phyloP scores from a whole-genome alignment of 208 protist genomes.

The Wallacemonas sp. region DNA sequence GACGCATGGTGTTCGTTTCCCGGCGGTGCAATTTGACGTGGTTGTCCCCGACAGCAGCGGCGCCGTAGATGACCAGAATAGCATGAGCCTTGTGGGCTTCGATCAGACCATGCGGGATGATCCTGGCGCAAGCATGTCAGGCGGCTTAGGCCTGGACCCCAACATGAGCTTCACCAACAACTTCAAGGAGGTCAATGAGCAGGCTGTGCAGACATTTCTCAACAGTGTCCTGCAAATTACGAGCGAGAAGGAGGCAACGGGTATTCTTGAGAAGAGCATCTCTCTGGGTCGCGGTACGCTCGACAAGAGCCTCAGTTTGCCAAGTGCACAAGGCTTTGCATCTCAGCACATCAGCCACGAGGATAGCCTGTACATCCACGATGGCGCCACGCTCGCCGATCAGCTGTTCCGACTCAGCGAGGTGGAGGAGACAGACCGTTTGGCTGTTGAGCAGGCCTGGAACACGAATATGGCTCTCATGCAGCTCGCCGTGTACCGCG shows the following conservation, averaged over 20 bases:
- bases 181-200: slow-evolving; percentile 53
- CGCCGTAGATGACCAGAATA: slow-evolving; percentile 1
- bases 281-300: not conserved
- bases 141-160: slow-evolving; percentile 24
- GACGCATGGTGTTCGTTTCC: slow-evolving; percentile 13
- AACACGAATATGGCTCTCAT: slow-evolving; percentile 57
- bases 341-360: slow-evolving; percentile 24
- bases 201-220: slow-evolving; percentile 51
- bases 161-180: slow-evolving; percentile 81
- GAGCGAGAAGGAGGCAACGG: slow-evolving; percentile 23
- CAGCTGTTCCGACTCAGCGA: slow-evolving; percentile 55
- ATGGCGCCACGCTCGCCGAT: slow-evolving; percentile 33
- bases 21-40: slow-evolving; percentile 55
- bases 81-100: slow-evolving; percentile 31
- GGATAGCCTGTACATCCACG: slow-evolving; percentile 50
- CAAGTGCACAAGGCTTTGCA: not conserved
- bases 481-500: slow-evolving; percentile 45
- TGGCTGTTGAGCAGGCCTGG: slow-evolving; percentile 65
- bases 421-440: slow-evolving; percentile 56
- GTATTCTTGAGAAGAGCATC: slow-evolving; percentile 57
- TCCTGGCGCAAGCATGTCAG: slow-evolving; percentile 17
- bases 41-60: slow-evolving; percentile 33
- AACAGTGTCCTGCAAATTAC: slow-evolving; percentile 41
- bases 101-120: slow-evolving; percentile 61
- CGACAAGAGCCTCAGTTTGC: not conserved